These are phyloP conservation scores for Lactarius evosmus DNA, from an alignment of 768 basidiomycete genomes.

Conservation along the genomic window DNA sequence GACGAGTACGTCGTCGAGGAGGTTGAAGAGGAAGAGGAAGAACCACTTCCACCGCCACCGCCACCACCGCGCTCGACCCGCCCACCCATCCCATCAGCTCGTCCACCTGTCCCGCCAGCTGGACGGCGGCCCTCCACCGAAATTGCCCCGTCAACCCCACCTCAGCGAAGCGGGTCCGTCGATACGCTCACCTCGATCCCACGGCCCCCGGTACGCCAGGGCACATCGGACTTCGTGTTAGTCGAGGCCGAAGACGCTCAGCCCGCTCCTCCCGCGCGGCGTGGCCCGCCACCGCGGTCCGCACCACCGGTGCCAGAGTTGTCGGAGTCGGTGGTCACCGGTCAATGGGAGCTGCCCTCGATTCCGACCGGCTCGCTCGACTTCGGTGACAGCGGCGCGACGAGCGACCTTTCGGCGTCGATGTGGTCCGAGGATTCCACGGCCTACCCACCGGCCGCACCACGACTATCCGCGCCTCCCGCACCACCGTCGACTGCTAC, in stretches of 20 bases:
- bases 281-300: constrained; percentile 35
- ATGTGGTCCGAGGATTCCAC: constrained; percentile 59
- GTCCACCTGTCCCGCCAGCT: constrained; percentile 18
- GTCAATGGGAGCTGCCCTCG: constrained; percentile 63
- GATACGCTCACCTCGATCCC: constrained; percentile 27
- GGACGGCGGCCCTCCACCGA: constrained; percentile 11
- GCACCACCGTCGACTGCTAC: constrained; percentile 27
- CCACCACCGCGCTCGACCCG: constrained; percentile 36
- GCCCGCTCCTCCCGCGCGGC: constrained; percentile 45
- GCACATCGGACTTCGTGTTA: constrained; percentile 36
- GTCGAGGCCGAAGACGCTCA: constrained; percentile 33
- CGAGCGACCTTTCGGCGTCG: constrained; percentile 51
- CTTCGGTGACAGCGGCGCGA: constrained; percentile 40
- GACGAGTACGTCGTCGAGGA: constrained; percentile 27
- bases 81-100: constrained; percentile 31
- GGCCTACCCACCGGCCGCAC: constrained; percentile 33
- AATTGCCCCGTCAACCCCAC: constrained; percentile 2
- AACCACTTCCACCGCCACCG: constrained; percentile 52
- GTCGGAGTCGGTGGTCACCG: constrained; percentile 39
- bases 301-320: constrained; percentile 35
- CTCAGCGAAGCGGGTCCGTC: constrained; percentile 22
- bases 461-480: constrained; percentile 30
- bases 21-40: constrained; percentile 40
- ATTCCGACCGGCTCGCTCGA: constrained; percentile 56
- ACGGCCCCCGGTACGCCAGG: constrained; percentile 34